Evolutionary conservation across 371 early-diverging fungal genomes (phyloP), one percentile per base, ranked within the genome.

Genomic region (Apophysomyces variabilis): DNA sequence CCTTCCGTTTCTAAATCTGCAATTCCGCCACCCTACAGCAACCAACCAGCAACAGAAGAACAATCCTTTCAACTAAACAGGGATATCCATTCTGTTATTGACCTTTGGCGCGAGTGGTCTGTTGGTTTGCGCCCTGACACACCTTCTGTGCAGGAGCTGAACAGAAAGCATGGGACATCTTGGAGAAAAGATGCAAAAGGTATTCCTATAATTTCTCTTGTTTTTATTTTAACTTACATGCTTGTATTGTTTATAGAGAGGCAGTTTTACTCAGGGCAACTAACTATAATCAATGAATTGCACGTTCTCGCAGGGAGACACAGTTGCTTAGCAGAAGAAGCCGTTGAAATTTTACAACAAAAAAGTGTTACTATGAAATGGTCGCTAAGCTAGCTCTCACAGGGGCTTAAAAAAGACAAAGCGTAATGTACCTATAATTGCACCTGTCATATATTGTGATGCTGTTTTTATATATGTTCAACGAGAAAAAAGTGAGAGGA

Each of bases 31-130:
- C n/a, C 13, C 3, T 14, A 47, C 21, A 47, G 14, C 1, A 47
- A 47, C 18, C 41, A 7, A 47, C 1, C 47, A 1, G 3, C 47
- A 47, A 11, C 47, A 11, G 13, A 11, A n/a, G 47, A 47, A 47
- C 5, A 61, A 47, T 38, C 21, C 36, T 64, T 58, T 32, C 13
- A 3, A 7, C 36, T 57, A 9, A 64, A 41, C 35, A 46, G 64
- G 18, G 39, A 57, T 26, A 41, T 58, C 13, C 14, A n/a, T 6
- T 58, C 39, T 32, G 58, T 58, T 11, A 5, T 45, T 7, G 46
- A 16, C n/a, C 44, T 64, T n/a, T 64, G 64, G 64, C 9, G 44
- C 6, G 58, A 64, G 26, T 58, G 64, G 64, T 38, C 58, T 14
- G 64, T 64, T 36, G 64, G 64, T 7, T 45, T 64, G 14, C 9